A percentile compares a stretch with the other conserved stretches of the same genome.
These are phyloP conservation scores for Pisolithus orientalis DNA, from an alignment of 768 basidiomycete species.

Conservation along the genomic window DNA sequence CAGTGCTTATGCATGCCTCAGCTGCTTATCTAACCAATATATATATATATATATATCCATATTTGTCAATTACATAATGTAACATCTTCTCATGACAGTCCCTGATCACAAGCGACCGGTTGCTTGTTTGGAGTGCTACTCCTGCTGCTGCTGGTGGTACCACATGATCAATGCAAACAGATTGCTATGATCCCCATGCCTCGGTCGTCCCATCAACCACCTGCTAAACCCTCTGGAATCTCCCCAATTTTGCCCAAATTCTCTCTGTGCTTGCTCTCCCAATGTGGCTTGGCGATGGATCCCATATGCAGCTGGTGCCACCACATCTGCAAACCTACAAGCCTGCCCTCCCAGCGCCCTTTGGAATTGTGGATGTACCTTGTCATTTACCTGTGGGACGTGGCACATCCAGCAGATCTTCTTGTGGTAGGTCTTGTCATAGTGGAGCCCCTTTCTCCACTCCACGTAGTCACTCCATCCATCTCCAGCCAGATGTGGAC, in stretches of 20 bases:
- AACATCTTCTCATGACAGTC: too few relatives aligned
- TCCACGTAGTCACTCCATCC: not conserved
- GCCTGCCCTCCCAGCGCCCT: too few relatives aligned
- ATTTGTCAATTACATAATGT: too few relatives aligned
- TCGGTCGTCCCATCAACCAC: not conserved
- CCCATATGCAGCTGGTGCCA: not conserved
- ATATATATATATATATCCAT: too few relatives aligned
- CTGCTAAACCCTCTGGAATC: not conserved
- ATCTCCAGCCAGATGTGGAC: not conserved
- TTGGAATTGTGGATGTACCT: not conserved
- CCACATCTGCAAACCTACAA: not conserved
- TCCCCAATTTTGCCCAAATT: not conserved
- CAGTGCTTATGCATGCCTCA: too few relatives aligned
- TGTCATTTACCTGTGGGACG: not conserved
- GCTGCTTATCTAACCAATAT: too few relatives aligned
- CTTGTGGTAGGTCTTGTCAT: not conserved
- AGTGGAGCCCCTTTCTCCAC: slow-evolving; percentile 1
- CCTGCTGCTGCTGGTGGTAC: not conserved
- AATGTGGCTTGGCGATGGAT: not conserved
- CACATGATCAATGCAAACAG: not conserved
- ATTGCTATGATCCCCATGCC: not conserved
- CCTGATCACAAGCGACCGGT: too few relatives aligned
- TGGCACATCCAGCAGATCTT: slow-evolving; percentile 10
- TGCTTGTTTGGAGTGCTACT: too few relatives aligned
- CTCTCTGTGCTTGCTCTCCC: not conserved